phyloP scores from a whole-genome alignment of 2,329 filamentous ascomycete genomes.

The Onygenales sp. region DNA sequence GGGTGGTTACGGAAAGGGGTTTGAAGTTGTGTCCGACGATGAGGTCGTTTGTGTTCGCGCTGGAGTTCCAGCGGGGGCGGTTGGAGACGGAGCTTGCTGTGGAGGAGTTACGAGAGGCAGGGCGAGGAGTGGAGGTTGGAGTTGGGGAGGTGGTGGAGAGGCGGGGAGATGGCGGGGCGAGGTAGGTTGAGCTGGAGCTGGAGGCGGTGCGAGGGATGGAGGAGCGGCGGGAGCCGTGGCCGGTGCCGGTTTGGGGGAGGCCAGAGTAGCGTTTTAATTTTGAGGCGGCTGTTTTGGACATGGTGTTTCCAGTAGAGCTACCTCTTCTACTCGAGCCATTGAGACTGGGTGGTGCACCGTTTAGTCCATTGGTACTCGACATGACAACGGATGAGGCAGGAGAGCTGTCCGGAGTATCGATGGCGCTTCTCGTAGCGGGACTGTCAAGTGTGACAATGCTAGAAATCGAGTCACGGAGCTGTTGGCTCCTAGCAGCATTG shows the following conservation, averaged over 20 bases:
- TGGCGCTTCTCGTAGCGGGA: conserved; percentile 58
- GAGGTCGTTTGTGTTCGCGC: conserved; percentile 54
- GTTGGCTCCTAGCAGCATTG: conserved; percentile 52
- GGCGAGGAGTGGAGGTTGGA: conserved; percentile 25
- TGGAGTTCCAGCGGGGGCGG: conserved; percentile 62
- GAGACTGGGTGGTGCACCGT: conserved; percentile 36
- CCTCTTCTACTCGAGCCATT: conserved; percentile 38
- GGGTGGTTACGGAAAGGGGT: conserved; percentile 50
- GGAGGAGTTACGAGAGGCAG: conserved; percentile 14
- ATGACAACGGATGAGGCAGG: conserved; percentile 57
- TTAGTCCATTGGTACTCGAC: conserved; percentile 41
- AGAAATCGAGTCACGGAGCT: conserved; percentile 83
- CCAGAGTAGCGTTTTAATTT: conserved; percentile 39
- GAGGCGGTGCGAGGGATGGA: conserved; percentile 25
- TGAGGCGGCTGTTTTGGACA: conserved; percentile 29
- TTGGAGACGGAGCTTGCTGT: conserved; percentile 19
- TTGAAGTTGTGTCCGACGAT: conserved; percentile 61
- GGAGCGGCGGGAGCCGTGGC: conserved; percentile 24
- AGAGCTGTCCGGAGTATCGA: conserved; percentile 64
- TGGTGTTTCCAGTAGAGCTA: conserved; percentile 34
- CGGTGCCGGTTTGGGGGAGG: conserved; percentile 29
- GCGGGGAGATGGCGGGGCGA: conserved; percentile 7
- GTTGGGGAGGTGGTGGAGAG: conserved; percentile 23
- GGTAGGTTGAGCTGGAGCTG: conserved; percentile 12
- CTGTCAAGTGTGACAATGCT: conserved; percentile 80